Conservation (phyloP, 169 alveolate genomes). For the Blepharisma undulans region DNA sequence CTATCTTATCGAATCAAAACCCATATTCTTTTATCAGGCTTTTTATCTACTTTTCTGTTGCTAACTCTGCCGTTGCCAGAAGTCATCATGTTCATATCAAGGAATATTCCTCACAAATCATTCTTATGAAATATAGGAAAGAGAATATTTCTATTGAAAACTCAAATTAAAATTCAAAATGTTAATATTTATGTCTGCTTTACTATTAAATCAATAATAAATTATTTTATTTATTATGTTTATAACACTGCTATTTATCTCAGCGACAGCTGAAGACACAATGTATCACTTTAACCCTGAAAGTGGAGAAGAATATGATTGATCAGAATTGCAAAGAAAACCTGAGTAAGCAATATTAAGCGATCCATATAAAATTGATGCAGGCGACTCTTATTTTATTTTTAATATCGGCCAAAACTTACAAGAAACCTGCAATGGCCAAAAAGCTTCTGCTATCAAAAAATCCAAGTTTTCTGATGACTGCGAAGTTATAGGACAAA, state of each 20-base stretch:
- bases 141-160: no score
- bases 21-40: neutral
- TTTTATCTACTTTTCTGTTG: neutral
- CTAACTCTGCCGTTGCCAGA: neutral
- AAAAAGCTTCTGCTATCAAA: neutral
- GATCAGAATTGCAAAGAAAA: neutral
- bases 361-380: neutral
- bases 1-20: neutral
- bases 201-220: no score
- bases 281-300: neutral
- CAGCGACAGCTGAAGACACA: neutral
- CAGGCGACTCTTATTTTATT: neutral
- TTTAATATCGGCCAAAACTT: neutral
- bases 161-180: no score
- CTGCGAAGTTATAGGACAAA: neutral
- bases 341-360: neutral
- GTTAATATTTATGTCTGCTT: no score
- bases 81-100: neutral
- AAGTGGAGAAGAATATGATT: neutral
- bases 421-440: conserved; percentile 17
- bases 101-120: neutral
- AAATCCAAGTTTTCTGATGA: neutral
- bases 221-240: no score
- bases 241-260: neutral
- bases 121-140: no score